Evolutionary conservation across 2,329 filamentous ascomycete species (phyloP), one percentile per base, ranked within the genome.

Genomic region (Ambrosiella cleistominuta): DNA sequence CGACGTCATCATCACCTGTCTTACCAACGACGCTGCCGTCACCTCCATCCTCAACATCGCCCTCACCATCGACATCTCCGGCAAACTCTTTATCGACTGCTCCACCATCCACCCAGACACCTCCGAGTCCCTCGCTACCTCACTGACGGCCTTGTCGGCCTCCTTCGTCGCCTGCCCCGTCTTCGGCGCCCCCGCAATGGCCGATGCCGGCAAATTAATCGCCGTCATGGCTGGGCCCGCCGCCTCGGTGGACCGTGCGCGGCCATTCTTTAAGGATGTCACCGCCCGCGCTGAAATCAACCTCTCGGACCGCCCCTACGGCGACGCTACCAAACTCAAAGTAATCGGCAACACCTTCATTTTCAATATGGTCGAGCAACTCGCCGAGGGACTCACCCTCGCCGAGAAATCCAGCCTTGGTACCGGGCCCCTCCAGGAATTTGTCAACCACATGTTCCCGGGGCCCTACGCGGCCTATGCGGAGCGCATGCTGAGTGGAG

Each of bases 301-400:
- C 66, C 83, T 88, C 68, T 75, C 76, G 50, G 81, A 78, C 62
- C 78, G 87, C 68, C 77, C 83, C 0, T 81, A 83, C 54, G 79
- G 83, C 56, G 80, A 81, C 57, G 82, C 88, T 3, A 78, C 81
- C 1, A 77, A 81, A 51, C 74, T 95, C 53, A 93, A 95, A 70
- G 74, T 95, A 17, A 77, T 95, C 8, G 89, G 90, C 59, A 95
- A 95, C 69, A 87, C 85, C 0, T 90, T 95, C 67, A 77, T 95
- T 64, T 68, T 94, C 45, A 86, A 86, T 71, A 90, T 90, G 78
- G 79, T 90, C 27, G 84, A 89, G 66, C 78, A 86, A 56, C 72
- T 95, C 3, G 81, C 86, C 1, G 88, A 95, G 71, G 85, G 83
- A 5, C 79, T 91, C 66, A 80, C 85, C 0, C 70, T 89, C 5